Evolutionary conservation across 2,329 filamentous ascomycete genomes (phyloP).

Genomic region (Hortaea werneckii): DNA sequence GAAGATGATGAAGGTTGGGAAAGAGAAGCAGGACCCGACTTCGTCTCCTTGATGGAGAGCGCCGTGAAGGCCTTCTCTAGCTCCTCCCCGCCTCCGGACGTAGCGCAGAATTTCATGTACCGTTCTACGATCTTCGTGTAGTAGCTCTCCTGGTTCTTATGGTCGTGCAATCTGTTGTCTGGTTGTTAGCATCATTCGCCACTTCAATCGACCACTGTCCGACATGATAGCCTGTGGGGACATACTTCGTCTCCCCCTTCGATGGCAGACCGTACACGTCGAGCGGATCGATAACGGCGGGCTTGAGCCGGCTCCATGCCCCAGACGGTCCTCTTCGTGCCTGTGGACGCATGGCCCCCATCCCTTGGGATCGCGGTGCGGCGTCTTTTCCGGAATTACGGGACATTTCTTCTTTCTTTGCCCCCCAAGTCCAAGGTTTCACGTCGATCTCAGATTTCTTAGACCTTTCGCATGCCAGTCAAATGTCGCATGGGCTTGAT

Average conservation of each 20-base stretch:
- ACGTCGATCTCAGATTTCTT: too few relatives aligned
- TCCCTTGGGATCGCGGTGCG: conserved; percentile 9
- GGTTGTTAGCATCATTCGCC: background rate
- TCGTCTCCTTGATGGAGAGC: conserved; percentile 36
- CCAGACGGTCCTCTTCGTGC: conserved; percentile 36
- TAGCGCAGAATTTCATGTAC: conserved; percentile 81
- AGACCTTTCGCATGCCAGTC: too few relatives aligned
- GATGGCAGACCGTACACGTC: conserved; percentile 77
- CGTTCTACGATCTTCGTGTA: conserved; percentile 79
- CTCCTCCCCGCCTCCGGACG: conserved; percentile 58
- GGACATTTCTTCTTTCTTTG: background rate
- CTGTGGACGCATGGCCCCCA: conserved; percentile 14
- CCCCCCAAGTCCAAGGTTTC: too few relatives aligned
- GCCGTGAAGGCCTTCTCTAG: conserved; percentile 67
- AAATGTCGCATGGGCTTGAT: too few relatives aligned
- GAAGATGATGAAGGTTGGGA: background rate
- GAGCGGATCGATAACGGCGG: conserved; percentile 63
- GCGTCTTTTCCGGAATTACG: conserved; percentile 1
- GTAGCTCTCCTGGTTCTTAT: conserved; percentile 72
- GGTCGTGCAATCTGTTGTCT: conserved; percentile 40
- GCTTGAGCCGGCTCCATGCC: conserved; percentile 62
- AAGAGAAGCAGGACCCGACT: background rate
- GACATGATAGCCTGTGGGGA: background rate
- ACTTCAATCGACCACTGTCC: conserved; percentile 2
- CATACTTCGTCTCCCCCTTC: conserved; percentile 77